phyloP scores from a whole-genome alignment of 139 green algal genomes.

The Volvox reticuliferus region DNA sequence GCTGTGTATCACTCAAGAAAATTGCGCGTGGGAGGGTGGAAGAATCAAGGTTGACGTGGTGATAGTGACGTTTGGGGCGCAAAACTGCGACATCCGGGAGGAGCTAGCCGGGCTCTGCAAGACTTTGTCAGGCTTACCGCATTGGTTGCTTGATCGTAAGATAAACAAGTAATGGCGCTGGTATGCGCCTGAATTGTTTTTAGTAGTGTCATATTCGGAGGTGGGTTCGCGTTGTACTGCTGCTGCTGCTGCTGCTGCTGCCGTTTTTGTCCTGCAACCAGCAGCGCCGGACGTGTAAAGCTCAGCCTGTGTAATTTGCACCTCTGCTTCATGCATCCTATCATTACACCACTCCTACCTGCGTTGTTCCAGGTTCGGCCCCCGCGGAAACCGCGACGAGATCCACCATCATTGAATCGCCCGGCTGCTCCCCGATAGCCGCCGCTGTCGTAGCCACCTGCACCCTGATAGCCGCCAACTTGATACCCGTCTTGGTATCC shows the following conservation, averaged over 20 bases:
- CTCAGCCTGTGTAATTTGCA: too few relatives aligned
- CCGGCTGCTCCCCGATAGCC: conserved; percentile 32
- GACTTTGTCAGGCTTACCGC: background rate
- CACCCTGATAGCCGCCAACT: conserved; percentile 35
- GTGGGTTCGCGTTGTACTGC: conserved; percentile 37
- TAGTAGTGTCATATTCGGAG: conserved; percentile 19
- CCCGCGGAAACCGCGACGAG: conserved; percentile 18
- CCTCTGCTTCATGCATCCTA: background rate
- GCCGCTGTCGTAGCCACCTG: conserved; percentile 3
- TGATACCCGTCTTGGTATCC: background rate
- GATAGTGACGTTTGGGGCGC: too few relatives aligned
- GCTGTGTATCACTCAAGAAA: background rate
- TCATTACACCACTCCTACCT: background rate
- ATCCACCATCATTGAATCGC: conserved; percentile 36
- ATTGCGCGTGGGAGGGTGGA: too few relatives aligned
- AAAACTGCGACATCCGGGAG: too few relatives aligned
- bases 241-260: background rate
- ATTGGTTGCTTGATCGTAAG: conserved; percentile 40
- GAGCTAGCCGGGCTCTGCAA: background rate
- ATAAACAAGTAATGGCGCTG: conserved; percentile 6
- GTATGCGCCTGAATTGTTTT: conserved; percentile 41
- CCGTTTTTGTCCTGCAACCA: conserved; percentile 33
- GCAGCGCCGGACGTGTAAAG: too few relatives aligned
- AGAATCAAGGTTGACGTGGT: too few relatives aligned
- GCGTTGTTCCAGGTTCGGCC: conserved; percentile 32